Conservation (phyloP, 768 basidiomycete species). For the Fomitopsis serialis region DNA sequence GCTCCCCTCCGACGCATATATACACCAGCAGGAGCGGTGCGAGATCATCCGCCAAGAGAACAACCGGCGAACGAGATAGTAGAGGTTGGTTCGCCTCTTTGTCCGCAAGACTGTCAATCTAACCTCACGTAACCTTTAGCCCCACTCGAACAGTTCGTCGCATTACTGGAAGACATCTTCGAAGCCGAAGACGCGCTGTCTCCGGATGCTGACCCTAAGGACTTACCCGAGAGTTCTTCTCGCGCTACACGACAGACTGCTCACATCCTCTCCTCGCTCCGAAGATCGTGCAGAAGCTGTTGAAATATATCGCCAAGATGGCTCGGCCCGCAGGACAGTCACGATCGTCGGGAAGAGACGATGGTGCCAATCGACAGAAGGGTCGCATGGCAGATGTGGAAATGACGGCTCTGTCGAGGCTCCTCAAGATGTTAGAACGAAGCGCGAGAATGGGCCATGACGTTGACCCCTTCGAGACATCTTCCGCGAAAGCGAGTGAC, state of each 20-base stretch:
- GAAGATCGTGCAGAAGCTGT: conserved; percentile 58
- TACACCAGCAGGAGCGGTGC: conserved; percentile 27
- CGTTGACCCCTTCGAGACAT: conserved; percentile 59
- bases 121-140: too few species aligned
- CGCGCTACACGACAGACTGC: conserved; percentile 48
- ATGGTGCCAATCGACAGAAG: conserved; percentile 40
- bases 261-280: conserved; percentile 58
- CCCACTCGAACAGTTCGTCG: conserved; percentile 71
- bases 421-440: conserved; percentile 76
- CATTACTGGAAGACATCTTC: conserved; percentile 80
- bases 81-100: conserved; percentile 40
- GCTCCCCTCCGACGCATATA: conserved; percentile 12
- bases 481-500: neutral
- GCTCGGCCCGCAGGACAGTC: conserved; percentile 65
- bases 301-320: conserved; percentile 62
- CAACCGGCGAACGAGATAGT: conserved; percentile 71
- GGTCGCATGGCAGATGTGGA: conserved; percentile 70
- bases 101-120: too few species aligned
- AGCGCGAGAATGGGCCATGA: conserved; percentile 74
- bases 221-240: conserved; percentile 62
- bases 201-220: conserved; percentile 42
- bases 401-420: conserved; percentile 48
- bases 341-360: conserved; percentile 38
- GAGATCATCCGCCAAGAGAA: conserved; percentile 47
- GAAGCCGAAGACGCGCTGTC: conserved; percentile 73